phyloP scores from a whole-genome alignment of 1,284 basidiomycete genomes.

The Leccinum colubrinum region DNA sequence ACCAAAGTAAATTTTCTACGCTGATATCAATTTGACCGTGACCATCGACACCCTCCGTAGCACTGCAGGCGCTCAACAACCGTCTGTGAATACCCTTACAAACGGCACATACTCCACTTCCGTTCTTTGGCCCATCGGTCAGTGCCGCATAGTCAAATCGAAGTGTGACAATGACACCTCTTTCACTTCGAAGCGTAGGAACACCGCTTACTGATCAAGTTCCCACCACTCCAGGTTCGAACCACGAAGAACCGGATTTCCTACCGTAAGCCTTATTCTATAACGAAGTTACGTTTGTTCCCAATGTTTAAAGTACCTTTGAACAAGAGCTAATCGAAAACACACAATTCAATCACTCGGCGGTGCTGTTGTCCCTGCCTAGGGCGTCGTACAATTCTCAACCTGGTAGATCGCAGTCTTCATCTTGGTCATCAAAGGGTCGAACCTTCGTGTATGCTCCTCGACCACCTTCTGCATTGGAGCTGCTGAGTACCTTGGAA shows the following conservation, averaged over 20 bases:
- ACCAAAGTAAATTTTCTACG: conserved; percentile 8
- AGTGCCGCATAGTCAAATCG: conserved; percentile 2
- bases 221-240: neutral
- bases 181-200: conserved; percentile 8
- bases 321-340: conserved; percentile 11
- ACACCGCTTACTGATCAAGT: neutral
- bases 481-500: conserved; percentile 56
- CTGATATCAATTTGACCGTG: neutral
- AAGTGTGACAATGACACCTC: conserved; percentile 1
- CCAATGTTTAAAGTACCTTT: conserved; percentile 17
- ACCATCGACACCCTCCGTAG: conserved; percentile 4
- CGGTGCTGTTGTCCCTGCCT: neutral
- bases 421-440: neutral
- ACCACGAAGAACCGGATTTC: conserved; percentile 14
- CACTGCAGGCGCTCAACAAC: neutral
- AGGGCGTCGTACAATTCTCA: conserved; percentile 24
- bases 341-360: neutral
- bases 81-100: neutral
- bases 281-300: neutral
- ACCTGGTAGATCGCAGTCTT: conserved; percentile 5
- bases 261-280: conserved; percentile 19
- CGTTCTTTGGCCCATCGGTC: conserved; percentile 6
- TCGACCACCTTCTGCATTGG: conserved; percentile 52
- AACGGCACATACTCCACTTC: neutral
- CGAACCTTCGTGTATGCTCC: conserved; percentile 41